phyloP scores from a whole-genome alignment of 2,329 filamentous ascomycete species.

The Diplodia intermedia region DNA sequence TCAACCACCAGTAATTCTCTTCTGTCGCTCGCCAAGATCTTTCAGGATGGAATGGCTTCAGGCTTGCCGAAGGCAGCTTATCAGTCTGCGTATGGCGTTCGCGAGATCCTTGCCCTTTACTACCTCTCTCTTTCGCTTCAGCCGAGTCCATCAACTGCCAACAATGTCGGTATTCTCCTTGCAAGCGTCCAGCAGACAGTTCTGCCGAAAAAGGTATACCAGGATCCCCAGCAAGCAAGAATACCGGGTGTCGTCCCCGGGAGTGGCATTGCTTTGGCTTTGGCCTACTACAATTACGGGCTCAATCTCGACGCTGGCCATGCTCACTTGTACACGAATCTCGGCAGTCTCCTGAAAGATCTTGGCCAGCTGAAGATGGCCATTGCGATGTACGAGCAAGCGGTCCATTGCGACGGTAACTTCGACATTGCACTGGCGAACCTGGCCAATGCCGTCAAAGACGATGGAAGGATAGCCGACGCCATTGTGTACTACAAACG shows the following conservation, averaged over 20 bases:
- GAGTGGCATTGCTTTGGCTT: conserved; percentile 84
- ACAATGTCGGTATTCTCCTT: conserved; percentile 97
- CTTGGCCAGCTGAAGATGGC: conserved; percentile 91
- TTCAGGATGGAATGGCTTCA: conserved; percentile 87
- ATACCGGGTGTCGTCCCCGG: conserved; percentile 84
- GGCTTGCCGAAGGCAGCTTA: conserved; percentile 50
- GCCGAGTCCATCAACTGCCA: conserved; percentile 95
- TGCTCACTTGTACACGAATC: conserved; percentile 94
- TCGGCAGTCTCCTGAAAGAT: conserved; percentile 94
- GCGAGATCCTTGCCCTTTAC: conserved; percentile 92
- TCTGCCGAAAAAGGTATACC: conserved; percentile 50
- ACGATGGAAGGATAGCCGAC: conserved; percentile 89
- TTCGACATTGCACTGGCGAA: conserved; percentile 98
- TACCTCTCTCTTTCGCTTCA: conserved; percentile 94
- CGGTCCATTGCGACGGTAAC: conserved; percentile 87
- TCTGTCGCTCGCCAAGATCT: conserved; percentile 94
- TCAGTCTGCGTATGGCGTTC: conserved; percentile 75
- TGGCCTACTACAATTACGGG: conserved; percentile 96
- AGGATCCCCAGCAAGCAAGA: conserved; percentile 45
- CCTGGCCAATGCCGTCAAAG: conserved; percentile 95
- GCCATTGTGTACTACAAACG: conserved; percentile 91
- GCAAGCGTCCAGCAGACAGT: conserved; percentile 83
- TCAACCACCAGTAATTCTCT: conserved; percentile 96
- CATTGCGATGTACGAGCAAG: conserved; percentile 96
- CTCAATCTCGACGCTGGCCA: conserved; percentile 84